Percentiles rank a stretch among this genome's conserved stretches.
Conservation (phyloP, 1,284 basidiomycete genomes). For the Naganishia sp. region DNA sequence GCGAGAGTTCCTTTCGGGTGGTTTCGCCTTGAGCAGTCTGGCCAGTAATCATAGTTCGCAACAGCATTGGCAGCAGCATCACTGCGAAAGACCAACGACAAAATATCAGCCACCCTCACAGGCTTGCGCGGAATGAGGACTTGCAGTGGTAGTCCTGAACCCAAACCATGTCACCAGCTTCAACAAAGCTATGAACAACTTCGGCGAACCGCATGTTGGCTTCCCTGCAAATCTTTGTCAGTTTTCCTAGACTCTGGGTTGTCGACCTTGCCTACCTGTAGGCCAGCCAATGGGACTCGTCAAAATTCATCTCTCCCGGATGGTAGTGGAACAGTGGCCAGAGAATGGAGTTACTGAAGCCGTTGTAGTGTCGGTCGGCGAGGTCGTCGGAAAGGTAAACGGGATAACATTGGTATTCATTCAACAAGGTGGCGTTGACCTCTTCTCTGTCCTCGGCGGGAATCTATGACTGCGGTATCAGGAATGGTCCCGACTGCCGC, state of each 20-base stretch:
- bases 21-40: conserved; percentile 63
- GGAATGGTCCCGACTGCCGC: too few relatives aligned
- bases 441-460: conserved; percentile 79
- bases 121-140: neutral
- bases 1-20: conserved; percentile 67
- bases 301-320: conserved; percentile 98
- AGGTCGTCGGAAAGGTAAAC: conserved; percentile 97
- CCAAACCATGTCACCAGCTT: conserved; percentile 92
- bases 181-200: conserved; percentile 73
- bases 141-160: conserved; percentile 87
- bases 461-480: conserved; percentile 60
- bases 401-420: conserved; percentile 95
- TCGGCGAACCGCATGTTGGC: conserved; percentile 95
- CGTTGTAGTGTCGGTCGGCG: conserved; percentile 97
- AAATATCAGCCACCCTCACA: neutral
- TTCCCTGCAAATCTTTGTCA: conserved; percentile 61
- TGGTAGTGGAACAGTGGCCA: conserved; percentile 99
- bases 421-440: conserved; percentile 83
- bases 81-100: conserved; percentile 48
- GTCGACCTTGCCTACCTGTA: conserved; percentile 57
- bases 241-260: too few relatives aligned
- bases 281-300: conserved; percentile 96
- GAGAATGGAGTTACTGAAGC: conserved; percentile 96
- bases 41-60: conserved; percentile 83
- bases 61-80: conserved; percentile 94